A percentile compares a stretch with the other conserved stretches of the same genome.
phyloP scores from a whole-genome alignment of 176 grass and related monocot species.

The Rhynchospora breviuscula region DNA sequence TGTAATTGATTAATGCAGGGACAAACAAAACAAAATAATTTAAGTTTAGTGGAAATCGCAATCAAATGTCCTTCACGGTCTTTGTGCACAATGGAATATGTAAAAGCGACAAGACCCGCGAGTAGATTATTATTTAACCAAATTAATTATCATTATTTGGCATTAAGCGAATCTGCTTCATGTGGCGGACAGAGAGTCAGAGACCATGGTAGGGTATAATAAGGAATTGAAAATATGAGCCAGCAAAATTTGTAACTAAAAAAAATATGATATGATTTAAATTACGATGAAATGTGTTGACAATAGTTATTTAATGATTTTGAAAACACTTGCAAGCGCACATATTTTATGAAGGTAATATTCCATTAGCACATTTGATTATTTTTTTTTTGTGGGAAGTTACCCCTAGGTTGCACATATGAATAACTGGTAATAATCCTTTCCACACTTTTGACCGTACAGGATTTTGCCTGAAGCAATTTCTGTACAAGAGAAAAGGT shows the following conservation, averaged over 20 bases:
- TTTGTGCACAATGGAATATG: neutral
- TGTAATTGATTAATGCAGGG: constrained; percentile 3
- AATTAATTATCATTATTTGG: neutral
- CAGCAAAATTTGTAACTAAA: neutral
- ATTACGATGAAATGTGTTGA: no score
- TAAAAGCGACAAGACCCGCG: neutral
- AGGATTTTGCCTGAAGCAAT: neutral
- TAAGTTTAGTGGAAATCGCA: constrained; percentile 1
- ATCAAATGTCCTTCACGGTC: constrained; percentile 22
- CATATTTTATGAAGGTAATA: neutral
- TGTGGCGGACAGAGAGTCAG: neutral
- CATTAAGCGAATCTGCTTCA: neutral
- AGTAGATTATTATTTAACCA: neutral
- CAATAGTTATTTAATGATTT: neutral
- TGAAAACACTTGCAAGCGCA: neutral
- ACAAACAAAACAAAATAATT: constrained; percentile 7
- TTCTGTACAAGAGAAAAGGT: neutral
- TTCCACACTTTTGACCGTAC: neutral
- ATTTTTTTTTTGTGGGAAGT: neutral
- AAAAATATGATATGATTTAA: no score
- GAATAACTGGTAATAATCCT: neutral
- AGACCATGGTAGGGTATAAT: neutral
- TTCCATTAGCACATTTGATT: neutral
- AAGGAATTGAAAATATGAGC: neutral
- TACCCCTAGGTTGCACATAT: neutral